These are phyloP conservation scores for Globisporangium heterothallicum DNA, from an alignment of 352 stramenopile species.

Conservation along the genomic window DNA sequence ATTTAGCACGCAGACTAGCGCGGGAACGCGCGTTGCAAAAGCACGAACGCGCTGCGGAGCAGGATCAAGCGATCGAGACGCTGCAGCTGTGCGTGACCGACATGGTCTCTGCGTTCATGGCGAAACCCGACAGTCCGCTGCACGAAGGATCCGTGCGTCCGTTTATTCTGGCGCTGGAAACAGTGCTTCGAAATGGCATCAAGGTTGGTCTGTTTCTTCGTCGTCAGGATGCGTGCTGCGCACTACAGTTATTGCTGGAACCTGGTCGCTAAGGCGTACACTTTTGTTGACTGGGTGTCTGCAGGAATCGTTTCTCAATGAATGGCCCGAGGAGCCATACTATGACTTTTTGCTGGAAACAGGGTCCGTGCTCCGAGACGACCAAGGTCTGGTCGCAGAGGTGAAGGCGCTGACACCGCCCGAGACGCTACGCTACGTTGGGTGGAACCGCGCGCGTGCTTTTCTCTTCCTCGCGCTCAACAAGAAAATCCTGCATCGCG, in stretches of 20 bases:
- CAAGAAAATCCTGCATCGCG: conserved; percentile 66
- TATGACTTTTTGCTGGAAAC: conserved; percentile 68
- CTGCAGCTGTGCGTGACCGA: conserved; percentile 49
- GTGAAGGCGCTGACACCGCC: conserved; percentile 29
- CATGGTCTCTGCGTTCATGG: conserved; percentile 68
- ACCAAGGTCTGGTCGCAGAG: conserved; percentile 54
- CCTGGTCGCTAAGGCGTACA: too few species aligned
- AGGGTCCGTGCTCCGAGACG: conserved; percentile 52
- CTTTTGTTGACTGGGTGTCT: conserved; percentile 8
- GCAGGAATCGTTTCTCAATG: conserved; percentile 33
- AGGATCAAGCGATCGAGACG: conserved; percentile 21
- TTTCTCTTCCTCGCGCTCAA: conserved; percentile 69
- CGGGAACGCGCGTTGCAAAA: conserved; percentile 21
- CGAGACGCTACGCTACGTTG: conserved; percentile 40
- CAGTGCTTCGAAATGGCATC: conserved; percentile 57
- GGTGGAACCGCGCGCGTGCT: conserved; percentile 60
- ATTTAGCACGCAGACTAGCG: conserved; percentile 32
- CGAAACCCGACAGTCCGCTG: conserved; percentile 56
- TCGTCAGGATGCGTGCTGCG: not conserved
- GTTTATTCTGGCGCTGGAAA: conserved; percentile 60
- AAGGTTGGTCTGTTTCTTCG: conserved; percentile 29
- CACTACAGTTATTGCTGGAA: too few species aligned
- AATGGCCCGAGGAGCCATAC: conserved; percentile 70
- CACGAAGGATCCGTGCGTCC: conserved; percentile 63
- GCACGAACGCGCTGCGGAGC: conserved; percentile 22